A percentile compares a stretch with the other conserved stretches of the same genome.
Conservation (phyloP, 2,329 filamentous ascomycete genomes). For the Fusarium irregulare region DNA sequence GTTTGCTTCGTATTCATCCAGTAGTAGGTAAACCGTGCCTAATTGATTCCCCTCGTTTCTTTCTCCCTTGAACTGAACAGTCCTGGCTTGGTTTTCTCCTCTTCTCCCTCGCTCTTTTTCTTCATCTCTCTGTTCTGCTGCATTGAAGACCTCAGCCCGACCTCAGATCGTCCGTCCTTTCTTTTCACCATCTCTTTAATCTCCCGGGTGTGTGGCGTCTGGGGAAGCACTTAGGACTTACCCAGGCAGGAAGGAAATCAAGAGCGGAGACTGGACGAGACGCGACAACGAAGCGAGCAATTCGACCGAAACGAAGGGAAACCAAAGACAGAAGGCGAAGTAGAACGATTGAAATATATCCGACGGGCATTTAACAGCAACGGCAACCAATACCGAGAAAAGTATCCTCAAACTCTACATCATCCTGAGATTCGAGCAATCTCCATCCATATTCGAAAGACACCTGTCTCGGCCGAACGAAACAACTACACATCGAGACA, state of each 20-base stretch:
- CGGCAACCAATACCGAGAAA: constrained; percentile 11
- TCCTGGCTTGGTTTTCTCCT: background rate
- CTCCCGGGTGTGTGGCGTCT: constrained; percentile 18
- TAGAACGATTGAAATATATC: constrained; percentile 17
- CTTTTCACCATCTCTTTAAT: background rate
- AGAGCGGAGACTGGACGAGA: constrained; percentile 29
- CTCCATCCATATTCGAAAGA: constrained; percentile 14
- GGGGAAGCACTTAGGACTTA: constrained; percentile 15
- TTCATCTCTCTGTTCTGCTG: background rate
- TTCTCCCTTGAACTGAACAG: constrained; percentile 29
- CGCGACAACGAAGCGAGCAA: constrained; percentile 12
- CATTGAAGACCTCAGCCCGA: constrained; percentile 12
- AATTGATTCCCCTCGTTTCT: constrained; percentile 26
- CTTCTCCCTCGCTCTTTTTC: constrained; percentile 22
- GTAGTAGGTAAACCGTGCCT: constrained; percentile 15
- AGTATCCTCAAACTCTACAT: constrained; percentile 24
- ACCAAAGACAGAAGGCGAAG: constrained; percentile 11
- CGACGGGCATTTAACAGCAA: constrained; percentile 8
- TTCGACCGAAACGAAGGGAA: constrained; percentile 14
- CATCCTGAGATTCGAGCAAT: constrained; percentile 16
- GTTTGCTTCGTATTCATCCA: constrained; percentile 39
- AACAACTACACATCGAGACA: constrained; percentile 6
- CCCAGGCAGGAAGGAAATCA: constrained; percentile 19
- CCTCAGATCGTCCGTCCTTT: constrained; percentile 10
- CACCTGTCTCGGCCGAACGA: constrained; percentile 19